Evolutionary conservation across 2,329 filamentous ascomycete genomes (phyloP).

Genomic region (Thielaviopsis ethacetica): DNA sequence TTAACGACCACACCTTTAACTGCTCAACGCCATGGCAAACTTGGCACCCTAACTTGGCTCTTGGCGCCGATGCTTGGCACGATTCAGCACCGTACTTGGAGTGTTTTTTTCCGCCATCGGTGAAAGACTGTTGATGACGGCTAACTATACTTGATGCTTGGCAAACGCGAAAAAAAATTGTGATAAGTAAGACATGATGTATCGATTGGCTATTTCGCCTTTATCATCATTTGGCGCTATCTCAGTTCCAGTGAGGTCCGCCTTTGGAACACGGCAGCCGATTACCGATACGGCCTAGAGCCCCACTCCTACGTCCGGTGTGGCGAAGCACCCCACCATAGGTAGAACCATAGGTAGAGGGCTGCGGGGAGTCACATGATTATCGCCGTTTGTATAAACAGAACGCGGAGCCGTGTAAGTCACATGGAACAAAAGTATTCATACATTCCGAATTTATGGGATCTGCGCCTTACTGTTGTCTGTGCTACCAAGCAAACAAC

Average conservation of each 20-base stretch:
- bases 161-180: not conserved
- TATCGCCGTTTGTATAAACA: not conserved
- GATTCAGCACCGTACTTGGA: not conserved
- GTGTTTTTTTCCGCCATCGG: not conserved
- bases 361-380: not conserved
- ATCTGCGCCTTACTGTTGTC: not conserved
- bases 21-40: not conserved
- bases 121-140: not conserved
- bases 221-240: not conserved
- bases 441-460: not conserved
- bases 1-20: not conserved
- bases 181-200: not conserved
- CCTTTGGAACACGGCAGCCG: not conserved
- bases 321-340: not conserved
- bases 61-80: constrained; percentile 12
- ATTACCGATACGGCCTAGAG: not conserved
- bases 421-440: not conserved
- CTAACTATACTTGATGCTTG: not conserved
- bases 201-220: not conserved
- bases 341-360: not conserved
- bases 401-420: not conserved
- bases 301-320: not conserved
- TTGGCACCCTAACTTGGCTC: not conserved
- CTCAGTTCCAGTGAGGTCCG: not conserved
- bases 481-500: not conserved